phyloP scores from a whole-genome alignment of 176 grass and related monocot genomes.

The Cenchrus purpureus region DNA sequence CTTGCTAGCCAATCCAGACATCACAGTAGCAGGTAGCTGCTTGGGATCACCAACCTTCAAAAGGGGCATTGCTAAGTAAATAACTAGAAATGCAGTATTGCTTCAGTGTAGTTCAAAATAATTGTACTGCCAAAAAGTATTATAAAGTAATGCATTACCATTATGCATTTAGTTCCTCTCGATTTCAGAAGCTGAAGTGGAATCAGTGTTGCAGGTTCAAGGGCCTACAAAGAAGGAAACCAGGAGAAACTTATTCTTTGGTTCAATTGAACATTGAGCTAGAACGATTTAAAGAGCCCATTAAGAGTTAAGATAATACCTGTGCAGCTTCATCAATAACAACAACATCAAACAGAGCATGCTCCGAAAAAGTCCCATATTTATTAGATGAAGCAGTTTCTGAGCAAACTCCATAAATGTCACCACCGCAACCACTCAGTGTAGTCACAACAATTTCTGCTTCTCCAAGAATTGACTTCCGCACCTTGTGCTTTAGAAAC shows the following conservation, averaged over 20 bases:
- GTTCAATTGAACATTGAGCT: conserved; percentile 22
- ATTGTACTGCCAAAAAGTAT: conserved; percentile 19
- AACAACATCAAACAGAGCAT: conserved; percentile 93
- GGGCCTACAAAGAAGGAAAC: conserved; percentile 67
- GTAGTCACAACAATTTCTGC: conserved; percentile 95
- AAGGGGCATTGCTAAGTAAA: conserved; percentile 34
- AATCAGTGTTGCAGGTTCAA: conserved; percentile 95
- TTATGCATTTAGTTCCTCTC: conserved; percentile 94
- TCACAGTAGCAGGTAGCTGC: conserved; percentile 94
- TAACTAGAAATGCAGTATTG: conserved; percentile 12
- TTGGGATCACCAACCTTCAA: conserved; percentile 99
- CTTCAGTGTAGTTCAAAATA: conserved; percentile 32
- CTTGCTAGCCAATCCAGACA: conserved; percentile 90
- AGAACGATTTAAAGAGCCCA: conserved; percentile 31
- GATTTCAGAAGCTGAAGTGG: conserved; percentile 98
- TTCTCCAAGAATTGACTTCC: conserved; percentile 89
- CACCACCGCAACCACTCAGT: conserved; percentile 94
- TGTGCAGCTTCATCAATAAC: conserved; percentile 97
- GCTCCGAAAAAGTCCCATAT: conserved; percentile 81
- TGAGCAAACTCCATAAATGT: conserved; percentile 87
- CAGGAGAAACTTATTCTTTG: conserved; percentile 35
- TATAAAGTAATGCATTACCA: conserved; percentile 54
- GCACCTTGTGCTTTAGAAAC: conserved; percentile 78
- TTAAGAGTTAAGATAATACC: conserved; percentile 34
- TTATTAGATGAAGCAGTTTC: conserved; percentile 76